Conservation (phyloP, 163 green algal genomes). For the Chlorella variabilis region DNA sequence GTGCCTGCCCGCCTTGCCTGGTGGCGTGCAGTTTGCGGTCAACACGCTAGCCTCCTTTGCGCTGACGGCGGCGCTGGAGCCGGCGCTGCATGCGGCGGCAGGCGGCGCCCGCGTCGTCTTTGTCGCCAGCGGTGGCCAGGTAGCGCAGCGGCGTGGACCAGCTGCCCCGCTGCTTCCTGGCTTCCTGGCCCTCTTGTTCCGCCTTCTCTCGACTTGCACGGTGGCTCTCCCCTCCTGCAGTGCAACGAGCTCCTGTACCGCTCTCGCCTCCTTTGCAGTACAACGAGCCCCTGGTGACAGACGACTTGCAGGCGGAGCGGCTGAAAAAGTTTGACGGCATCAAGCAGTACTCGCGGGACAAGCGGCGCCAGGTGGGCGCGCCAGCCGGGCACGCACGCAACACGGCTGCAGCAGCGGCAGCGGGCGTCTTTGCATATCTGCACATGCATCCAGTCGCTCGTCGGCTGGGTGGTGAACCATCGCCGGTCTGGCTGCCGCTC, state of each 20-base stretch:
- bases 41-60: conserved; percentile 84
- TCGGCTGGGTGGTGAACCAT: too few species aligned
- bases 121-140: conserved; percentile 63
- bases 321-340: conserved; percentile 43
- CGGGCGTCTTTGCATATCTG: too few species aligned
- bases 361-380: conserved; percentile 43
- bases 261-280: conserved; percentile 13
- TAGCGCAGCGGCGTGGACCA: not conserved
- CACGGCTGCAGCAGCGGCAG: not conserved
- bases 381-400: too few species aligned
- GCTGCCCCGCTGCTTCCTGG: too few species aligned
- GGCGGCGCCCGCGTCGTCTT: conserved; percentile 80
- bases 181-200: too few species aligned
- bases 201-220: too few species aligned
- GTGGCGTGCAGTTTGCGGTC: conserved; percentile 49
- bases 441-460: too few species aligned
- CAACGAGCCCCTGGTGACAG: conserved; percentile 44
- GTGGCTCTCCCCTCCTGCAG: too few species aligned
- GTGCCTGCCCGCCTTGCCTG: too few species aligned
- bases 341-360: conserved; percentile 49
- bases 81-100: conserved; percentile 55
- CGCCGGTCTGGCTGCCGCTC: too few species aligned
- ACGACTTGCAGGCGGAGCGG: conserved; percentile 30
- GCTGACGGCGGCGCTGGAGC: conserved; percentile 83
- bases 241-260: not conserved